These are phyloP conservation scores for Fomitiporia mediterranea DNA, from an alignment of 1,284 basidiomycete genomes.

Conservation along the genomic window DNA sequence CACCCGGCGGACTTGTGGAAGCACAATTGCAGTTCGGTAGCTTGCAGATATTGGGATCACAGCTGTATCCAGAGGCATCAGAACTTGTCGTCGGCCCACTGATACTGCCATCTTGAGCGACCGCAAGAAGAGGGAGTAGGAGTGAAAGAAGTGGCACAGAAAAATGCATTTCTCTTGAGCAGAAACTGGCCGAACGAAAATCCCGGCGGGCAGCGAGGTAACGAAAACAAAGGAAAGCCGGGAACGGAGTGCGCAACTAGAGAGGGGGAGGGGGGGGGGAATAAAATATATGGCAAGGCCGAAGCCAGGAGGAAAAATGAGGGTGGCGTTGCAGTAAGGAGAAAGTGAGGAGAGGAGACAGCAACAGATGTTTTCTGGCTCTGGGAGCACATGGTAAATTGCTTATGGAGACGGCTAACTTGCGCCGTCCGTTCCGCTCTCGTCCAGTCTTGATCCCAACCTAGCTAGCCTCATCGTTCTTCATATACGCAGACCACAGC, in stretches of 20 bases:
- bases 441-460: too few species aligned
- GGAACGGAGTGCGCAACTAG: not conserved
- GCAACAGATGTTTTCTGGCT: too few species aligned
- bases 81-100: constrained; percentile 43
- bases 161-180: not conserved
- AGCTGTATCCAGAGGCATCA: constrained; percentile 60
- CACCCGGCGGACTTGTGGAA: constrained; percentile 66
- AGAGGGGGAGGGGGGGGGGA: not conserved
- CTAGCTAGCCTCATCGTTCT: too few species aligned
- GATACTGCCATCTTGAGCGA: constrained; percentile 51
- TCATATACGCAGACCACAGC: too few species aligned
- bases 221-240: not conserved
- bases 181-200: not conserved
- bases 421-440: not conserved
- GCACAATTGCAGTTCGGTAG: constrained; percentile 71
- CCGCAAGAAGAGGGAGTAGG: constrained; percentile 29
- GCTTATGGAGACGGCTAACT: not conserved
- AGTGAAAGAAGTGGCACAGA: not conserved
- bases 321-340: not conserved
- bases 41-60: constrained; percentile 60
- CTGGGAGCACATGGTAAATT: not conserved
- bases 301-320: not conserved
- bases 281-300: not conserved
- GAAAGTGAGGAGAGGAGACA: not conserved
- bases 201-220: not conserved